Base-by-base conservation (phyloP, 73 alveolate genomes). In the Tetrahymena borealis region DNA sequence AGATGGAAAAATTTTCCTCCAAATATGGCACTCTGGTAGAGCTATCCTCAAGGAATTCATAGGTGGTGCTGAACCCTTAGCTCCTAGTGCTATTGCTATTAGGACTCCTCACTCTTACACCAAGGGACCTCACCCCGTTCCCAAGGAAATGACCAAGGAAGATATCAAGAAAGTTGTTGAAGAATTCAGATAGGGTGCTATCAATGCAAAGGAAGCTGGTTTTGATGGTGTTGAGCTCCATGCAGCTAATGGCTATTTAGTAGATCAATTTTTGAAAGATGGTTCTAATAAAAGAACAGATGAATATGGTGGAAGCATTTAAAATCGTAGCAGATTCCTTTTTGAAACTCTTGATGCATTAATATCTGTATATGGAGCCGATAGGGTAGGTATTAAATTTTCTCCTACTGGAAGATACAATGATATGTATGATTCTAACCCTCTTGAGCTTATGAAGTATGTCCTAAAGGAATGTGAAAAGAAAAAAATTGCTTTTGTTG, bases 231-330 rank as follows among this genome's bases (percentile, higher is more conserved):
- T 98, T 20, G 96, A 98, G 95, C 78, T 98, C 38, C 98, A 95
- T 37, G 98, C 96, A 7, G 97, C 96, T 15, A 96, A 97, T 90
- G 98, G 97, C 32, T 97, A 95, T 35, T 33, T 97, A 90, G 91
- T 97, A 20, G 95, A 94, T 85, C 94, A 94, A 91, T 98, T 98
- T 91, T 90, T 97, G 38, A 94, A 95, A 42, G 97, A 95, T 36
- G 79, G 91, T 36, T 94, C 95, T 10, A 98, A 98, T 91, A 78
- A 94, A 33, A 97, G 99, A 90, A 94, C 94, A 32, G 99, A 98
- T 91, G 96, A 96, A 43, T 98, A 97, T 94, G 99, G 99, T 13
- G 99, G 99, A 11, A 39, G 93, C 38, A 78, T 90, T 39, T 98
- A 98, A 94, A 97, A 97, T 92, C 93, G 99, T 79, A 91, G 97